Evolutionary conservation across 176 grass and related monocot species (phyloP), one percentile per base, ranked within the genome.

Genomic region (Musa troglodytarum): DNA sequence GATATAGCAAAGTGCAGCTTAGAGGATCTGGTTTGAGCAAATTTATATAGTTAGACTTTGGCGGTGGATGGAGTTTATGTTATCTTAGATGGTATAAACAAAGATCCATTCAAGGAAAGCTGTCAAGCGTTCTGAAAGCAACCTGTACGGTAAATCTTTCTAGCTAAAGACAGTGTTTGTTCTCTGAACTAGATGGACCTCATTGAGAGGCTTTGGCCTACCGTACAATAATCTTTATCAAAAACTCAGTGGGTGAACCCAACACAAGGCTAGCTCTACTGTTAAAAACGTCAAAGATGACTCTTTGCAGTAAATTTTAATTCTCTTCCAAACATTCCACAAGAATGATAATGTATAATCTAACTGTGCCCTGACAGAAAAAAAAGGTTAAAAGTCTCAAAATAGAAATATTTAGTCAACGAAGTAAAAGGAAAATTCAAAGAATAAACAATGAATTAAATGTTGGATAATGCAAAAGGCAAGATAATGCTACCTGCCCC

Each of bases 401-500:
- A 16, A 12, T 43, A 16, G 21, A 51, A n/a, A 20, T 70, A 69
- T 50, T 70, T 21, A 65, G 21, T 49, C 28, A 28, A 69, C 0
- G 0, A 69, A 49, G 26, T 49, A 49, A 43, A 69, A 17, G 15
- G 15, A 69, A 49, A 50, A 49, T 49, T 49, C 34, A 43, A 43
- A 43, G 34, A 43, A 25, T 22, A n/a, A 63, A 63, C 10, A n/a
- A 69, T 19, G 6, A 10, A 2, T 49, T 43, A 69, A 50, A n/a
- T 49, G 29, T 8, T 49, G 17, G 66, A 69, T 69, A 69, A 49
- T 69, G 15, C 29, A 54, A 49, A 25, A 54, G 51, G 43, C 12
- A 56, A 21, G 50, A 56, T 6, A 28, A 56, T 13, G 52, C 25
- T 78, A 96, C 92, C 78, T 96, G 92, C 76, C 92, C 92, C 84